Conservation (phyloP, 768 basidiomycete genomes). For the Cystoderma amianthinum region DNA sequence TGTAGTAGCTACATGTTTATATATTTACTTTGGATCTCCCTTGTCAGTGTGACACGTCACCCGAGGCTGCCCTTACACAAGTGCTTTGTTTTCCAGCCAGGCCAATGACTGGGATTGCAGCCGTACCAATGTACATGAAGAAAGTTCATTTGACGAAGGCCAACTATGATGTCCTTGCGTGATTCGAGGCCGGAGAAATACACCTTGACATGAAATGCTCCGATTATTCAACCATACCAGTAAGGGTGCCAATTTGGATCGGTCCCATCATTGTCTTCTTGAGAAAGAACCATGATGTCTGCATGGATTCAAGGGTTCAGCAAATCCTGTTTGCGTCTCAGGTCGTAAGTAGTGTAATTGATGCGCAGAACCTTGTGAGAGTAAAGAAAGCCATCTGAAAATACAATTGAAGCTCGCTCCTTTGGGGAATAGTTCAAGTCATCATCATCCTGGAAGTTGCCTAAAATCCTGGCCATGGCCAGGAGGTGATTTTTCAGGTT, state of each 20-base stretch:
- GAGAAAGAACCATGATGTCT: conserved; percentile 5
- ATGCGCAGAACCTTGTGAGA: conserved; percentile 11
- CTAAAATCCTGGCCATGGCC: neutral
- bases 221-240: conserved; percentile 6
- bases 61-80: no score
- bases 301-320: conserved; percentile 3
- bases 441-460: conserved; percentile 3
- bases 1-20: no score
- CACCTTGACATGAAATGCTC: conserved; percentile 14
- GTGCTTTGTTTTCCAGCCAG: neutral
- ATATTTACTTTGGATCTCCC: no score
- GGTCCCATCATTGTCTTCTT: conserved; percentile 1
- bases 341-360: conserved; percentile 18
- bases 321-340: conserved; percentile 2
- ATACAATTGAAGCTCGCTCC: conserved; percentile 12
- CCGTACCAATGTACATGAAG: neutral
- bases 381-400: conserved; percentile 10
- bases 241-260: neutral
- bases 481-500: conserved; percentile 6
- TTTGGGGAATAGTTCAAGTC: conserved; percentile 10
- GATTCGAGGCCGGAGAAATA: neutral
- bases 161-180: neutral
- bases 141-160: neutral
- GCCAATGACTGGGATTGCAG: neutral
- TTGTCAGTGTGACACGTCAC: no score